Conservation (phyloP, 78 protist species). For the Dictyostelium capitatum region DNA sequence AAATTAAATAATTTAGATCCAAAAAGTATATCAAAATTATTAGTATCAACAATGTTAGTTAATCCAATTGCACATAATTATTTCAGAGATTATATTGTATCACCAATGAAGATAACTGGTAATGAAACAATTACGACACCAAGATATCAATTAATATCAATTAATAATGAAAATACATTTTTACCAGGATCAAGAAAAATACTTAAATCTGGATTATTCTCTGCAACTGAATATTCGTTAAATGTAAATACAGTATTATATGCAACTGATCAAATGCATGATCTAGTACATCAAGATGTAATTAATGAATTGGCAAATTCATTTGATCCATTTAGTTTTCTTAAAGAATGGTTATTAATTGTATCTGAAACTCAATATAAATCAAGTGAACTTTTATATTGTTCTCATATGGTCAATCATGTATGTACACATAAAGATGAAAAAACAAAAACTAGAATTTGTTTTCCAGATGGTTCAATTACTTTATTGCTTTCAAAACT, state of each 20-base stretch:
- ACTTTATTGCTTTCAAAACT: background rate
- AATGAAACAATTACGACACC: no score
- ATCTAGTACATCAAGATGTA: background rate
- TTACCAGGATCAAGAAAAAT: constrained; percentile 3
- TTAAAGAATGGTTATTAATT: background rate
- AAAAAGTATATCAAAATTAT: background rate
- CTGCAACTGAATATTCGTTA: background rate
- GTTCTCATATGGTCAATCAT: background rate
- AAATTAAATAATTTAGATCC: background rate
- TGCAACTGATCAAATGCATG: background rate
- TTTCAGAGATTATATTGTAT: background rate
- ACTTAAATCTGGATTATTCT: background rate
- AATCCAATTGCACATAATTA: background rate
- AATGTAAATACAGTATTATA: background rate
- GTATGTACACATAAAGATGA: background rate
- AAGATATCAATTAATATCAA: background rate
- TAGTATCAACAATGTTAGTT: background rate
- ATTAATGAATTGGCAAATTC: background rate
- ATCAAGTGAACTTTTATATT: background rate
- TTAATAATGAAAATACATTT: constrained; percentile 1
- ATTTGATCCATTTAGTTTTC: background rate
- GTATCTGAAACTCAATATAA: background rate
- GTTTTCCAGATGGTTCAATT: background rate
- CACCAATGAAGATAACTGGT: background rate
- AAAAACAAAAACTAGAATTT: background rate